These are phyloP conservation scores for Arabidopsis arenosa DNA, from an alignment of 345 rosid genomes.

Conservation along the genomic window DNA sequence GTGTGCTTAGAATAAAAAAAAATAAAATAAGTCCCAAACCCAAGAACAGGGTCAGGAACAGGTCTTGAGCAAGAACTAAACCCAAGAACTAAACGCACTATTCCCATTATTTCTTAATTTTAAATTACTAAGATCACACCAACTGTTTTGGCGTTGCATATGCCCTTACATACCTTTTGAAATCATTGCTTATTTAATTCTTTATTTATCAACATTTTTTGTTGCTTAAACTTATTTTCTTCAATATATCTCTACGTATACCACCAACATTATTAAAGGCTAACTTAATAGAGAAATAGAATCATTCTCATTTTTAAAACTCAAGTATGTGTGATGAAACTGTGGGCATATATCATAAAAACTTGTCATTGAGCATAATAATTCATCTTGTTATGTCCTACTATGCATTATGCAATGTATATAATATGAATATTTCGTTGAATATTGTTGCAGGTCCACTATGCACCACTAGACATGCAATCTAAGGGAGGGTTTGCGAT, in stretches of 20 bases:
- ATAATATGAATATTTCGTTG: slow-evolving; percentile 1
- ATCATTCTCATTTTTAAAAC: background rate
- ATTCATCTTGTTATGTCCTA: slow-evolving; percentile 15
- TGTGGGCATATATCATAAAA: slow-evolving; percentile 42
- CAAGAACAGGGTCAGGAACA: too few relatives aligned
- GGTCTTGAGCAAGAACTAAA: too few relatives aligned
- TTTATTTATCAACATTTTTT: slow-evolving; percentile 1
- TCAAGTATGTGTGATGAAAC: slow-evolving; percentile 34
- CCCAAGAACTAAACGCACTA: too few relatives aligned
- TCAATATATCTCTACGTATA: background rate
- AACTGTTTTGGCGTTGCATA: too few relatives aligned
- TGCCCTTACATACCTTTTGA: slow-evolving; percentile 21
- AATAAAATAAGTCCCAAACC: too few relatives aligned
- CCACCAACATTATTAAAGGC: background rate
- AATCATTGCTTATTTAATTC: slow-evolving; percentile 21
- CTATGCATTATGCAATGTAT: slow-evolving; percentile 34
- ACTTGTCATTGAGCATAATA: slow-evolving; percentile 40
- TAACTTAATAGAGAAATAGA: background rate
- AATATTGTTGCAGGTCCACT: slow-evolving; percentile 37
- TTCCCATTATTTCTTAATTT: too few relatives aligned
- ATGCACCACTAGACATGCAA: slow-evolving; percentile 39
- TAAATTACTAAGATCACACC: too few relatives aligned
- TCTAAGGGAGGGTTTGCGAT: slow-evolving; percentile 41
- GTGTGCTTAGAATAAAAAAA: too few relatives aligned
- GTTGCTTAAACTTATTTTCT: background rate